Conservation (phyloP, 306 rosid species). For the Neltuma alba region DNA sequence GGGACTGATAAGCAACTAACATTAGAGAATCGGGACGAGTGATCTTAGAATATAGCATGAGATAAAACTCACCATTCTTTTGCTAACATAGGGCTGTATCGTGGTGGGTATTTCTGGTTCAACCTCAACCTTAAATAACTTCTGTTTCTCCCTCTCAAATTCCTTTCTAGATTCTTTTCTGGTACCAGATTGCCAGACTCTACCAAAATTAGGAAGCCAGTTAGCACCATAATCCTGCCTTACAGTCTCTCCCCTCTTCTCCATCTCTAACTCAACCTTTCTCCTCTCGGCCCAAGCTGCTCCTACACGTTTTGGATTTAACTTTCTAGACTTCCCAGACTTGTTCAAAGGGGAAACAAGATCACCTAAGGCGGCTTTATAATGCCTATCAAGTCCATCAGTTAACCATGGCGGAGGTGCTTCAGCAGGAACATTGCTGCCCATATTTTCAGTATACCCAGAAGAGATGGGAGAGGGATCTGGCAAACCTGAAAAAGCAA, state of each 20-base stretch:
- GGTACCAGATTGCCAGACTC: conserved; percentile 99
- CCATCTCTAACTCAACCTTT: conserved; percentile 86
- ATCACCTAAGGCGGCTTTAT: conserved; percentile 43
- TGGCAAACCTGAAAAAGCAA: conserved; percentile 57
- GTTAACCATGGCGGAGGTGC: conserved; percentile 87
- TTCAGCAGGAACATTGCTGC: conserved; percentile 72
- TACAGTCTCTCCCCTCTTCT: conserved; percentile 81
- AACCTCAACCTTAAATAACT: conserved; percentile 52
- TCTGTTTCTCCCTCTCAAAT: conserved; percentile 76
- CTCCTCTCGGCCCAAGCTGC: conserved; percentile 99
- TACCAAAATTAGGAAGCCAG: conserved; percentile 97
- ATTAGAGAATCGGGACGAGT: conserved; percentile 13
- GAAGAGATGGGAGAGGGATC: conserved; percentile 49
- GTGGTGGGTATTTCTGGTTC: conserved; percentile 55
- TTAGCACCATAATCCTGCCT: conserved; percentile 56
- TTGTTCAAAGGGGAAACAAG: conserved; percentile 43
- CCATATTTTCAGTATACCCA: conserved; percentile 43
- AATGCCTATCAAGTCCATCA: conserved; percentile 52
- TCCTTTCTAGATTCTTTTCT: conserved; percentile 88
- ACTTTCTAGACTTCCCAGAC: conserved; percentile 63
- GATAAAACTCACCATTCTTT: conserved; percentile 75
- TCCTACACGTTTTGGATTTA: conserved; percentile 86
- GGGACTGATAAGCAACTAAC: background rate
- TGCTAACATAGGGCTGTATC: conserved; percentile 86
- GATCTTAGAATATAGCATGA: conserved; percentile 13